Evolutionary conservation across 495 filamentous ascomycete species (phyloP).

Genomic region (Glarea lozoyensis): DNA sequence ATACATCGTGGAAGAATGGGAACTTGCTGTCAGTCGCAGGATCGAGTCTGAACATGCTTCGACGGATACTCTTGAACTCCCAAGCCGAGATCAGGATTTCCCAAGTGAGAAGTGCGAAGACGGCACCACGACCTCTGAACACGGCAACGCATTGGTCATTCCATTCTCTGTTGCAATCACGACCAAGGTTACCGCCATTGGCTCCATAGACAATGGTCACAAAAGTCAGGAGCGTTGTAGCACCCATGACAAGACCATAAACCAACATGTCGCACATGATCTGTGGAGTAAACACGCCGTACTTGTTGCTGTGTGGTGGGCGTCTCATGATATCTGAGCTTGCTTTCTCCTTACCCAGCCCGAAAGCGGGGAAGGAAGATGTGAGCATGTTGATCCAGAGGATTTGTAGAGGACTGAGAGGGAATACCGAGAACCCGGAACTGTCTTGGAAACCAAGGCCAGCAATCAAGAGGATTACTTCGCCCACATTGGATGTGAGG

Average conservation of each 20-base stretch:
- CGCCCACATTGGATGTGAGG: constrained; percentile 59
- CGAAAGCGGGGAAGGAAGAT: constrained; percentile 58
- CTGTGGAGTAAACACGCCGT: constrained; percentile 59
- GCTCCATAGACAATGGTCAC: constrained; percentile 55
- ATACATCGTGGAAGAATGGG: constrained; percentile 51
- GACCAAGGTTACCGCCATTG: constrained; percentile 50
- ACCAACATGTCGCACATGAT: constrained; percentile 64
- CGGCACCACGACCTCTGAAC: constrained; percentile 62
- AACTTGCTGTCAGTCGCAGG: constrained; percentile 32
- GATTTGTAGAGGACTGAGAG: constrained; percentile 58
- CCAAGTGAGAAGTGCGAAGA: constrained; percentile 63
- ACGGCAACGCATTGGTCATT: constrained; percentile 45
- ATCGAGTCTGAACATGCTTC: constrained; percentile 54
- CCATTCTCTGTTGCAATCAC: constrained; percentile 47
- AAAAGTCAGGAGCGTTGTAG: constrained; percentile 54
- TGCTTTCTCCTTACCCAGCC: constrained; percentile 58
- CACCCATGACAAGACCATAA: constrained; percentile 58
- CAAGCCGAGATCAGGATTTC: constrained; percentile 58
- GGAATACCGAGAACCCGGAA: constrained; percentile 54
- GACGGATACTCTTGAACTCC: constrained; percentile 58
- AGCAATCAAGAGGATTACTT: constrained; percentile 57
- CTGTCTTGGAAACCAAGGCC: constrained; percentile 60
- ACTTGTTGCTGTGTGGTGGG: constrained; percentile 52
- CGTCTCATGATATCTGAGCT: constrained; percentile 56
- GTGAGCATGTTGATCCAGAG: constrained; percentile 71